A percentile compares a stretch with the other conserved stretches of the same genome.
phyloP scores from a whole-genome alignment of 2,329 filamentous ascomycete species.

The Phialemoniopsis sp. region DNA sequence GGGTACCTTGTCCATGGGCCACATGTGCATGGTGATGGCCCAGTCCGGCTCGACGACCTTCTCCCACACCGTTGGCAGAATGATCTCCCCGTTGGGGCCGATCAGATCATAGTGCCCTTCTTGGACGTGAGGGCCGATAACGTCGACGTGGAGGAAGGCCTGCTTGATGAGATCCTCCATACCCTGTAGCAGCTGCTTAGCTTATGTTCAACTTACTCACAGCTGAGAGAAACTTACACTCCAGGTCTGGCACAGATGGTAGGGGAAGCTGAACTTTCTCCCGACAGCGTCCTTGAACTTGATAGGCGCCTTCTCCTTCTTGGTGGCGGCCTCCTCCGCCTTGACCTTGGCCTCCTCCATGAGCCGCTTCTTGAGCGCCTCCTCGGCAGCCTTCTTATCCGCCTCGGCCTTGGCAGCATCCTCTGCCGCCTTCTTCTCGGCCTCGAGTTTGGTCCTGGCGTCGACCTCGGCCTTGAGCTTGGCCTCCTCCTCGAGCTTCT shows the following conservation, averaged over 20 bases:
- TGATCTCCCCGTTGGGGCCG: constrained; percentile 76
- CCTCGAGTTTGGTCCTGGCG: constrained; percentile 37
- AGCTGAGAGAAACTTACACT: constrained; percentile 48
- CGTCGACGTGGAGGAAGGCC: constrained; percentile 75
- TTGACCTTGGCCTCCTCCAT: constrained; percentile 42
- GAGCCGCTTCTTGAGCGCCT: constrained; percentile 46
- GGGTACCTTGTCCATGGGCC: constrained; percentile 46
- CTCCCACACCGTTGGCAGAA: constrained; percentile 78
- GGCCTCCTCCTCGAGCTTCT: constrained; percentile 42
- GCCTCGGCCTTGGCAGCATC: constrained; percentile 38
- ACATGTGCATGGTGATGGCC: constrained; percentile 57
- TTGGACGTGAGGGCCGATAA: constrained; percentile 71
- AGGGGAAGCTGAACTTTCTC: constrained; percentile 90
- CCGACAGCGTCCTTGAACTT: constrained; percentile 90
- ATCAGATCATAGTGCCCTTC: constrained; percentile 78
- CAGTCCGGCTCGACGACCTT: constrained; percentile 76
- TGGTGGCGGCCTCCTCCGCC: constrained; percentile 36
- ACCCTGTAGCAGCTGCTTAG: constrained; percentile 46
- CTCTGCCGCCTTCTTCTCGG: constrained; percentile 41
- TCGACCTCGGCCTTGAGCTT: constrained; percentile 35
- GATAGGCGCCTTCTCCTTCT: constrained; percentile 68
- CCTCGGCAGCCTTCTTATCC: constrained; percentile 51
- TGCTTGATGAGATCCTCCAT: constrained; percentile 87
- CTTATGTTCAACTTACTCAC: constrained; percentile 1
- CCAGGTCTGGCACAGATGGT: constrained; percentile 80